Evolutionary conservation across 345 rosid genomes (phyloP).

Genomic region (Murraya paniculata): DNA sequence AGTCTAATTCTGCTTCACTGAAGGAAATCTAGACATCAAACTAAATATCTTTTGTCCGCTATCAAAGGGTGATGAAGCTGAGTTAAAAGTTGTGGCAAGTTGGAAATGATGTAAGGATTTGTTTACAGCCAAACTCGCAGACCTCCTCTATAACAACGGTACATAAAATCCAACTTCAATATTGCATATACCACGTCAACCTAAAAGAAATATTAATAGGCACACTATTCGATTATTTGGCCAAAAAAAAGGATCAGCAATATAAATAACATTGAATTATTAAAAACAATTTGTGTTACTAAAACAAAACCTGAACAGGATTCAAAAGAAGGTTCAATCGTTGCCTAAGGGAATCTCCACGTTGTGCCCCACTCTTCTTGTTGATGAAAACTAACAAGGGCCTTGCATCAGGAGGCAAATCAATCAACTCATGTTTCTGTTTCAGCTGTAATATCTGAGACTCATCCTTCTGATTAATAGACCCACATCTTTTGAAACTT

Average conservation of each 20-base stretch:
- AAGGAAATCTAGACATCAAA: neutral
- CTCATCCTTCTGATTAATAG: constrained; percentile 77
- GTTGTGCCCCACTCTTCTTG: constrained; percentile 89
- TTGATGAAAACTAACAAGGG: constrained; percentile 86
- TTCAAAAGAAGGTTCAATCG: constrained; percentile 80
- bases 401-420: constrained; percentile 76
- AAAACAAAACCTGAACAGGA: constrained; percentile 71
- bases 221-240: neutral
- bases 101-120: neutral
- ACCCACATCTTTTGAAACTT: constrained; percentile 59
- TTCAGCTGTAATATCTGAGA: constrained; percentile 55
- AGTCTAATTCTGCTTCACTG: neutral
- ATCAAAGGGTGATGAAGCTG: neutral
- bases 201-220: neutral
- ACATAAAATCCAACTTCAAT: neutral
- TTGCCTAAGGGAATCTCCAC: constrained; percentile 66
- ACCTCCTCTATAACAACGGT: neutral
- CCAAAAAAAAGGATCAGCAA: no score
- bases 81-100: neutral
- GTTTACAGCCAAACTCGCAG: neutral
- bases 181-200: neutral
- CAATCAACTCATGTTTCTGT: constrained; percentile 73
- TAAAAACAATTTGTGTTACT: neutral
- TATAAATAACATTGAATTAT: neutral
- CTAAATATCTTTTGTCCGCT: neutral